Evolutionary conservation across 106 monocot genomes (phyloP).

Genomic region (Iris macrosiphon): DNA sequence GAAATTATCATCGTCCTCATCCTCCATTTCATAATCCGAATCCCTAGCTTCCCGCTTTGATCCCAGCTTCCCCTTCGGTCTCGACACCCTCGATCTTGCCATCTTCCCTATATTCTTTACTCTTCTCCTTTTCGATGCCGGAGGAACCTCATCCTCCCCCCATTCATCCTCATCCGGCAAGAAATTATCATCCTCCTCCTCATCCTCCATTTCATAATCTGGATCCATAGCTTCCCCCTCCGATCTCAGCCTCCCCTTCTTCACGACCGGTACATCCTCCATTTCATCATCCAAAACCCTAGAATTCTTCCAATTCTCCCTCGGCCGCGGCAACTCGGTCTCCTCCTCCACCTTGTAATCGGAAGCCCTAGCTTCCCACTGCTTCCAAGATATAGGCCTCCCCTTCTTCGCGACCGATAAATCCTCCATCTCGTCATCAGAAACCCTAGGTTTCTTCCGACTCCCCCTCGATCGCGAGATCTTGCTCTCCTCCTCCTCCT

Average conservation of each 20-base stretch:
- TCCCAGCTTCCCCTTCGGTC: conserved; percentile 15
- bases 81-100: conserved; percentile 12
- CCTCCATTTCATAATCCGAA: conserved; percentile 33
- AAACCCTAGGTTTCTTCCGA: neutral
- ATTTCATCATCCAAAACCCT: no score
- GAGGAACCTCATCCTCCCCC: conserved; percentile 31
- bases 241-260: conserved; percentile 1
- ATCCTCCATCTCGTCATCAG: conserved; percentile 4
- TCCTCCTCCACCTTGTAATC: conserved; percentile 7
- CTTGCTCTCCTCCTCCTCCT: no score
- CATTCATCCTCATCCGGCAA: conserved; percentile 36
- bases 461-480: no score
- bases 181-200: conserved; percentile 55
- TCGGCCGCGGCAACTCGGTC: neutral
- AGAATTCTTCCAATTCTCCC: no score
- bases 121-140: conserved; percentile 3
- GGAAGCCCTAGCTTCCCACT: conserved; percentile 1
- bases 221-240: no score
- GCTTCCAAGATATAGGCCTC: conserved; percentile 4
- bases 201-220: neutral
- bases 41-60: conserved; percentile 13
- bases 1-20: conserved; percentile 55
- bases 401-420: neutral
- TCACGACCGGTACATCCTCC: neutral
- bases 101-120: conserved; percentile 11